Base-by-base conservation (phyloP, 208 protist genomes). In the Dictyostelium gargantuum region DNA sequence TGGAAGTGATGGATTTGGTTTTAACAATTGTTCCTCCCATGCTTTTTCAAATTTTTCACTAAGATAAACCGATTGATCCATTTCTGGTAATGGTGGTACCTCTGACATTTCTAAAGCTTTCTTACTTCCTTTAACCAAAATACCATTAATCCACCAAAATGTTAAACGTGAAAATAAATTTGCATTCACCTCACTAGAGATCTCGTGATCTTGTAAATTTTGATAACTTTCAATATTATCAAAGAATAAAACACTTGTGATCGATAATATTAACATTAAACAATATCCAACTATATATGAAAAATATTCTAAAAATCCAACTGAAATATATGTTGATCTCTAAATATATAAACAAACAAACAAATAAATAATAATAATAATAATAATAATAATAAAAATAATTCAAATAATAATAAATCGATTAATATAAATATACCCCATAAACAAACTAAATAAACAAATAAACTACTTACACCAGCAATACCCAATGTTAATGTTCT, bases 251-350 rank as follows among this genome's bases (percentile, higher is more conserved):
- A 89, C 82, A 89, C 68, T 42, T 26, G 82, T 68, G 52, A 89
- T 61, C 42, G 82, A 89, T 68, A 89, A 79, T 32, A 89, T 89
- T n/a, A 89, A 89, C 29, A 89, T 89, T 40, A 89, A 89, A 32
- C 52, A 68, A 79, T 79, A 89, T 79, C 82, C 82, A 46, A 66
- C 70, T 42, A 89, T 38, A 89, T 79, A 89, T 79, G 82, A 89
- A 50, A 89, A 79, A 68, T 89, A 89, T 52, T 89, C 82, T 38
- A 66, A 35, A 48, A 75, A 79, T 68, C 10, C 11, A 42, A 89
- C 82, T 29, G 19, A 13, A 40, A 19, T 63, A 76, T 76, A 1
- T 15, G 5, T 23, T n/a, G 81, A 29, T 86, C 63, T 26, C 81
- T 85, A 76, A n/a, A n/a, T n/a, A n/a, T n/a, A n/a, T n/a, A n/a